Conservation (phyloP, 2,329 filamentous ascomycete species). For the Hypoxylon sp. region DNA sequence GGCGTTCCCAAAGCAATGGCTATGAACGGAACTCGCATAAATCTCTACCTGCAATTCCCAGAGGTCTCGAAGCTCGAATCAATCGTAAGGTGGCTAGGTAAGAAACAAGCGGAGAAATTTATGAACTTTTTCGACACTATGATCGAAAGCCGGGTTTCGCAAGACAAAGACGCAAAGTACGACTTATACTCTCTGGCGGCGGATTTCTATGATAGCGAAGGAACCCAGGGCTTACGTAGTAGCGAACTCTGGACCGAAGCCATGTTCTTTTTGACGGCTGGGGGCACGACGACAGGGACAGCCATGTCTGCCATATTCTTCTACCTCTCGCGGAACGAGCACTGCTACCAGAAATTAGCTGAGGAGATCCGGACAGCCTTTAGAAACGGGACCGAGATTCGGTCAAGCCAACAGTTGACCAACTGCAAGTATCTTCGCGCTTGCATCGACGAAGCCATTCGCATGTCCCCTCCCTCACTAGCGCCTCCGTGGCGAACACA, state of each 20-base stretch:
- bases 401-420: neutral
- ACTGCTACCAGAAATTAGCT: neutral
- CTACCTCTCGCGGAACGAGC: neutral
- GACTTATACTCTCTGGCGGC: neutral
- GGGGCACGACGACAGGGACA: neutral
- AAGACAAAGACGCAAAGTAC: neutral
- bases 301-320: conserved; percentile 2
- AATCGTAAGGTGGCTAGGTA: neutral
- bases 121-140: neutral
- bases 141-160: neutral
- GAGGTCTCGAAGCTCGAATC: neutral
- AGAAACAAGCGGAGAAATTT: neutral
- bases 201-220: neutral
- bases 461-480: neutral
- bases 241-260: conserved; percentile 7
- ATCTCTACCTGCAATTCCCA: neutral
- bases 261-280: neutral
- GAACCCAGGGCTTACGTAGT: neutral
- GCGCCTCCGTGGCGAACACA: conserved; percentile 1
- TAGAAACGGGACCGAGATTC: neutral
- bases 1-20: neutral
- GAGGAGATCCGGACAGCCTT: conserved; percentile 4
- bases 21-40: neutral
- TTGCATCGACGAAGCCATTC: conserved; percentile 14
- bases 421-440: conserved; percentile 11